Evolutionary conservation across 805 yeast species (phyloP).

Genomic region (Yarrowia osloensis): DNA sequence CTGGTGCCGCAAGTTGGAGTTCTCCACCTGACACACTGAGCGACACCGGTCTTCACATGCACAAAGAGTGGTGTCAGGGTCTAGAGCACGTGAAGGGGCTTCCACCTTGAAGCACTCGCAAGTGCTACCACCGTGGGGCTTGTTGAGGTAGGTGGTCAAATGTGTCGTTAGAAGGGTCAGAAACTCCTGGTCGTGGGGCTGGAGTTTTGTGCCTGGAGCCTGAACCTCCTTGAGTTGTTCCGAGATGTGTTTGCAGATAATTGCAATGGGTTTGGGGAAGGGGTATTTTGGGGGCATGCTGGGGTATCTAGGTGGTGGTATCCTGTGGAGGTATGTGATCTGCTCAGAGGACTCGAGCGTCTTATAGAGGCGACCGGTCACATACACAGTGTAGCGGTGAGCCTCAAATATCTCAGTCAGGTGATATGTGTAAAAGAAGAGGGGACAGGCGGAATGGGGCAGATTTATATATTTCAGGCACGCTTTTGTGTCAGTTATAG

Average conservation of each 20-base stretch:
- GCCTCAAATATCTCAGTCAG: not conserved
- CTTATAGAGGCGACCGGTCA: not conserved
- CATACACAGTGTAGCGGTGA: not conserved
- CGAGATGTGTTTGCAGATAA: constrained; percentile 7
- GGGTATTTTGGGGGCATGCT: not conserved
- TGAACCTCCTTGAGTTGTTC: not conserved
- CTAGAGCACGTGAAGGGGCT: not conserved
- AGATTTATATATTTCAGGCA: not conserved
- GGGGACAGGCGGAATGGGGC: not conserved
- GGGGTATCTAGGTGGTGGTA: not conserved
- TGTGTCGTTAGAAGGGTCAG: not conserved
- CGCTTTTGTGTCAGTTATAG: not conserved
- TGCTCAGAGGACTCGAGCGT: too few species aligned
- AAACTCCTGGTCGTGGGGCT: not conserved
- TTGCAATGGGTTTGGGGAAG: not conserved
- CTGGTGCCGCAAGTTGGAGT: not conserved
- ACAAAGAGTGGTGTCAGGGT: constrained; percentile 2
- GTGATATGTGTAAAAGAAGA: not conserved
- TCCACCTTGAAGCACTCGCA: not conserved
- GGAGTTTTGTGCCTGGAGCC: not conserved
- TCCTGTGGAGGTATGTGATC: not conserved
- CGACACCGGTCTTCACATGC: not conserved
- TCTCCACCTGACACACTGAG: not conserved
- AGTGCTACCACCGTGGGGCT: not conserved
- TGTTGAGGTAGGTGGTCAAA: not conserved